These are phyloP conservation scores for Kazachstania africana DNA, from an alignment of 805 yeast genomes.

Conservation along the genomic window DNA sequence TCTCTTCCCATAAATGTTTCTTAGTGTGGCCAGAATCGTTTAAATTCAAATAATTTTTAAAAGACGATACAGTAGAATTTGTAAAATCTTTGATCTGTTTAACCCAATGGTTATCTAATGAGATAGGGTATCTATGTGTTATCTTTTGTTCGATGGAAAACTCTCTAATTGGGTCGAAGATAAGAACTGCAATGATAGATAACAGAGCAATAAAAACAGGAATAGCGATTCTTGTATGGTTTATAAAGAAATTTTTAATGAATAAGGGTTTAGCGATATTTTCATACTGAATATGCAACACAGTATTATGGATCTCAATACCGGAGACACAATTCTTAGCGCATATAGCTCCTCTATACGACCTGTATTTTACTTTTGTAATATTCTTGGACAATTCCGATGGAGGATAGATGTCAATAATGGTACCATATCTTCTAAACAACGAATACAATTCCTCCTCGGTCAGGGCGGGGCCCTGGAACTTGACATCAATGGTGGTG, in stretches of 20 bases:
- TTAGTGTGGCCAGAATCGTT: conserved; percentile 19
- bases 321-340: conserved; percentile 92
- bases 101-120: conserved; percentile 31
- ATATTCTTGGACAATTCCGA: conserved; percentile 30
- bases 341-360: conserved; percentile 58
- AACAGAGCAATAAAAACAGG: conserved; percentile 70
- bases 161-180: conserved; percentile 89
- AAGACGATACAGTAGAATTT: conserved; percentile 27
- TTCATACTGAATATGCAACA: conserved; percentile 64
- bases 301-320: conserved; percentile 46
- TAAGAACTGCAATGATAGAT: conserved; percentile 70
- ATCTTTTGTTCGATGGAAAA: conserved; percentile 67
- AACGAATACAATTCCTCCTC: conserved; percentile 67
- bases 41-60: conserved; percentile 27
- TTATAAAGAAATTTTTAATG: conserved; percentile 45
- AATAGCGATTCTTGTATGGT: conserved; percentile 72
- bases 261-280: conserved; percentile 42
- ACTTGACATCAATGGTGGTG: conserved; percentile 47
- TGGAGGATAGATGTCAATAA: conserved; percentile 59
- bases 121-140: conserved; percentile 43
- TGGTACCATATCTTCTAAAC: conserved; percentile 79
- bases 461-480: conserved; percentile 69
- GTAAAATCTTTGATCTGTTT: conserved; percentile 29
- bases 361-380: conserved; percentile 45
- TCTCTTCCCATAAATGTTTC: conserved; percentile 51